A percentile compares a stretch with the other conserved stretches of the same genome.
Conservation (phyloP, 2,329 filamentous ascomycete species). For the Magnaporthiopsis incrustans region DNA sequence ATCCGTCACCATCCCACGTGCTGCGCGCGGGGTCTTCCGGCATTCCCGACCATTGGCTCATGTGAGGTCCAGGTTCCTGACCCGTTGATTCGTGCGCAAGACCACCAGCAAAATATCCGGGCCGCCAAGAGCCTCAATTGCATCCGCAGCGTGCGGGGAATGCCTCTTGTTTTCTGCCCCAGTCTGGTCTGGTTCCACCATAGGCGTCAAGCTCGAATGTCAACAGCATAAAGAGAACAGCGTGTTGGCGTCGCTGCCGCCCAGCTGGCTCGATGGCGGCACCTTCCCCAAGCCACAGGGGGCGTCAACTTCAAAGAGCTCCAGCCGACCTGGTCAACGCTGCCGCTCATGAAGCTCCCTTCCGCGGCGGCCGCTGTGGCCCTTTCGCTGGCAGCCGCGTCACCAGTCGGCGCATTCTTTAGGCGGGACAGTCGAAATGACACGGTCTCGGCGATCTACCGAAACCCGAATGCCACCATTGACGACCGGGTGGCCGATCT, state of each 20-base stretch:
- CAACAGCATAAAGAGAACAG: neutral
- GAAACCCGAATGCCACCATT: constrained; percentile 52
- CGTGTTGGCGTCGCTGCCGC: neutral
- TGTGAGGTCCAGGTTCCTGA: neutral
- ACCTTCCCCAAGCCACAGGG: neutral
- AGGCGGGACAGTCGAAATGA: neutral
- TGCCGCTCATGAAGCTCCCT: neutral
- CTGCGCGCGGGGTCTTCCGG: neutral
- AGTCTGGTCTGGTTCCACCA: too few species aligned
- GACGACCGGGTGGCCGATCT: constrained; percentile 60
- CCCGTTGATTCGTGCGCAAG: neutral
- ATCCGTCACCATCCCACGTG: neutral
- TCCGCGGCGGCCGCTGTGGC: neutral
- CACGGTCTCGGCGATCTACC: constrained; percentile 38
- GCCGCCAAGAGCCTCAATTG: neutral
- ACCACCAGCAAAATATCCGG: neutral
- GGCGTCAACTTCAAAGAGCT: neutral
- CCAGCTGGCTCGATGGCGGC: neutral
- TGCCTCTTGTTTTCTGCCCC: too few species aligned
- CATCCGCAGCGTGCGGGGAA: neutral
- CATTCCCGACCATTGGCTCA: neutral
- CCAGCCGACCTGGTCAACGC: neutral
- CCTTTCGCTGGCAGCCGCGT: neutral
- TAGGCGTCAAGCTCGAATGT: neutral
- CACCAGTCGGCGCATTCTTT: neutral